Conservation (phyloP, 2,329 filamentous ascomycete genomes). For the Biscogniauxia mediterranea region DNA sequence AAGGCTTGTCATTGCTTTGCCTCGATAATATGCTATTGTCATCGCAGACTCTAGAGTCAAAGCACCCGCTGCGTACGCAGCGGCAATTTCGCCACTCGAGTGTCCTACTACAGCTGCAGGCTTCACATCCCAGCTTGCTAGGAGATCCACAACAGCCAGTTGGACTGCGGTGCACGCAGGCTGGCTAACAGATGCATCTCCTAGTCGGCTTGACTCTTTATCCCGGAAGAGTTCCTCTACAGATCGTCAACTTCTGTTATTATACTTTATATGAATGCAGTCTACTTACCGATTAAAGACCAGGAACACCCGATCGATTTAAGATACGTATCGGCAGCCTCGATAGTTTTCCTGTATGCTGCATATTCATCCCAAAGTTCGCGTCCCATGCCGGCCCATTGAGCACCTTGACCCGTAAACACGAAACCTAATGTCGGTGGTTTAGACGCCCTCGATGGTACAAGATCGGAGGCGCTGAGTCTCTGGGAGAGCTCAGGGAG, state of each 20-base stretch:
- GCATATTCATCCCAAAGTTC: slow-evolving; percentile 1
- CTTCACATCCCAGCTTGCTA: slow-evolving; percentile 27
- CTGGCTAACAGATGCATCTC: slow-evolving; percentile 23
- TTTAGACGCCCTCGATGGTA: not conserved
- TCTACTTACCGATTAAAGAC: slow-evolving; percentile 2
- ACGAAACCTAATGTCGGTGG: slow-evolving; percentile 13
- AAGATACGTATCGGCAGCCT: not conserved
- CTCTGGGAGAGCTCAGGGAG: slow-evolving; percentile 7
- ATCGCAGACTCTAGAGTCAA: slow-evolving; percentile 30
- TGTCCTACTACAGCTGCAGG: slow-evolving; percentile 36
- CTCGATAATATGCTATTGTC: slow-evolving; percentile 34
- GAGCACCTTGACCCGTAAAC: slow-evolving; percentile 12
- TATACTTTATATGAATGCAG: not conserved
- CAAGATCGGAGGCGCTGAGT: not conserved
- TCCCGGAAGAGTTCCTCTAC: slow-evolving; percentile 1
- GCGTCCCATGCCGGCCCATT: slow-evolving; percentile 5
- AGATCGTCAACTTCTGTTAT: not conserved
- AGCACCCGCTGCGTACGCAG: slow-evolving; percentile 33
- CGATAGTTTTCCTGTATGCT: not conserved
- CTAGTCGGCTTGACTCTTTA: slow-evolving; percentile 3
- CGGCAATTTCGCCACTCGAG: slow-evolving; percentile 38
- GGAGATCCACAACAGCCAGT: slow-evolving; percentile 32
- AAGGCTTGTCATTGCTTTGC: slow-evolving; percentile 8
- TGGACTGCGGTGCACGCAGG: slow-evolving; percentile 35
- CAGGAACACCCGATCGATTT: slow-evolving; percentile 1